A percentile compares a stretch with the other conserved stretches of the same genome.
phyloP scores from a whole-genome alignment of 805 yeast genomes.

The Pichia scutulata region DNA sequence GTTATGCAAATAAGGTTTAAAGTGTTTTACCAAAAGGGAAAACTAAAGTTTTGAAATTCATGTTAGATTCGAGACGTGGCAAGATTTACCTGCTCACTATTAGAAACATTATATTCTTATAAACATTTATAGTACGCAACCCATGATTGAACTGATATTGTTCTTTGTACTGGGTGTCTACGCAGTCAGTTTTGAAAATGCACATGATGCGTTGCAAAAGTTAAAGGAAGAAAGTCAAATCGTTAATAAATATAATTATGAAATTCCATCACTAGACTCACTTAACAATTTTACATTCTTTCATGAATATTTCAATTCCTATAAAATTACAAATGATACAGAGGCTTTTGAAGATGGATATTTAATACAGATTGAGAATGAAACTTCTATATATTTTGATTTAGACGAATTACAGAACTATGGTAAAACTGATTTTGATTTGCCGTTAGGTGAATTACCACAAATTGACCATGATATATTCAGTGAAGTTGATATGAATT shows the following conservation, averaged over 20 bases:
- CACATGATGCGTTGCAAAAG: background rate
- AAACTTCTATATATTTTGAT: background rate
- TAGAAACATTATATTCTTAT: background rate
- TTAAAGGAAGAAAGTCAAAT: background rate
- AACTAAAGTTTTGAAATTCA: background rate
- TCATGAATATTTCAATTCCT: conserved; percentile 4
- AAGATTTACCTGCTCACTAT: background rate
- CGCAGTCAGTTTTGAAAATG: background rate
- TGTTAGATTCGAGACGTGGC: conserved; percentile 2
- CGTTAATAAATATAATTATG: background rate
- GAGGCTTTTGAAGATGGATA: background rate
- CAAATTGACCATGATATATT: conserved; percentile 1
- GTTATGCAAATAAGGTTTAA: too few relatives aligned
- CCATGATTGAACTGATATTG: background rate
- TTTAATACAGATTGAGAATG: background rate
- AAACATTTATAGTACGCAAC: background rate
- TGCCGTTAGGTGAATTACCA: conserved; percentile 2
- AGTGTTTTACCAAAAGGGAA: background rate
- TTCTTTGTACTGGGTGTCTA: background rate
- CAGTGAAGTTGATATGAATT: background rate
- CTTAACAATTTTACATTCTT: background rate
- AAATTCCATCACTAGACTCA: background rate
- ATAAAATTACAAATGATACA: background rate
- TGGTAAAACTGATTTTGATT: conserved; percentile 2
- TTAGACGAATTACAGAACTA: background rate